Conservation (phyloP, 2,329 filamentous ascomycete species). For the Fusarium hainanense region DNA sequence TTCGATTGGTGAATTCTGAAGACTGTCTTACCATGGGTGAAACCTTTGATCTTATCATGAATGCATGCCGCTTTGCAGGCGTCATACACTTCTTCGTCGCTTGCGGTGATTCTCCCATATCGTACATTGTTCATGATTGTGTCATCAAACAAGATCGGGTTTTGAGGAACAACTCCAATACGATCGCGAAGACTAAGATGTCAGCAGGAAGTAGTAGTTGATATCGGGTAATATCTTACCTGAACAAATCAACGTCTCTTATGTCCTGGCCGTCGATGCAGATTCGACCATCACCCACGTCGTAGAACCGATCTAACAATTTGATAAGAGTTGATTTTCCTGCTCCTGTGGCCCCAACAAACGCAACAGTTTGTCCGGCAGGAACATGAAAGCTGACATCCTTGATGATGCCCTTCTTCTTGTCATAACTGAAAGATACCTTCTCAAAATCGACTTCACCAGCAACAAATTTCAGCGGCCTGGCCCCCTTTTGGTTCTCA, state of each 20-base stretch:
- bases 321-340: conserved; percentile 69
- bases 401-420: conserved; percentile 67
- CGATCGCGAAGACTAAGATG: conserved; percentile 60
- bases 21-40: conserved; percentile 59
- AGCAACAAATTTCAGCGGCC: conserved; percentile 61
- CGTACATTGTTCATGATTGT: conserved; percentile 70
- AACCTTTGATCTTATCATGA: conserved; percentile 67
- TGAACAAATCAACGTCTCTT: conserved; percentile 63
- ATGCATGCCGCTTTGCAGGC: conserved; percentile 67
- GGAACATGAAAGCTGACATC: conserved; percentile 62
- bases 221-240: conserved; percentile 46
- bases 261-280: conserved; percentile 68
- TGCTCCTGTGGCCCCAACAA: conserved; percentile 70
- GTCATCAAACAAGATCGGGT: conserved; percentile 66
- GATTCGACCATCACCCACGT: conserved; percentile 64
- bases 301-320: conserved; percentile 69
- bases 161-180: conserved; percentile 68
- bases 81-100: conserved; percentile 65
- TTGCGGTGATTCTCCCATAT: conserved; percentile 65
- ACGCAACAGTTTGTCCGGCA: conserved; percentile 66
- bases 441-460: conserved; percentile 66
- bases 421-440: conserved; percentile 69
- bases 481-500: conserved; percentile 62
- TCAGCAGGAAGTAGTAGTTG: conserved; percentile 32
- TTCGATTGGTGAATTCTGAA: neutral